These are phyloP conservation scores for Starmerella apis DNA, from an alignment of 805 yeast species.

Conservation along the genomic window DNA sequence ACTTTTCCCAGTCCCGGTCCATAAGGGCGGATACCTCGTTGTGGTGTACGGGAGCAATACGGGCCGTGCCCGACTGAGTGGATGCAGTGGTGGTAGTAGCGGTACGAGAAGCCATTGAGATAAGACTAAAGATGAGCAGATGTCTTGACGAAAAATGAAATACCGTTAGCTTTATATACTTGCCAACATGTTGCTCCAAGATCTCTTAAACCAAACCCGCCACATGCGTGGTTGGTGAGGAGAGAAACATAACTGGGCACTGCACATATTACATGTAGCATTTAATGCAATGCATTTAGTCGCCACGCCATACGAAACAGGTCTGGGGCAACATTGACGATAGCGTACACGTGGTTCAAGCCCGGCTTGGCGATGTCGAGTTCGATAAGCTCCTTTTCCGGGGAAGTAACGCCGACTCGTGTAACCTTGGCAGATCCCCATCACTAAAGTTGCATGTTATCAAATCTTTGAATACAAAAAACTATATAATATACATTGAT, in stretches of 20 bases:
- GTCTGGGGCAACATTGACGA: constrained; percentile 2
- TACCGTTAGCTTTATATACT: neutral
- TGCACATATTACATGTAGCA: neutral
- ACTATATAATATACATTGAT: too few relatives aligned
- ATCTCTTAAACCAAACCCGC: neutral
- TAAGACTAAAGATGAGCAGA: neutral
- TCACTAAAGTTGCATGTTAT: too few relatives aligned
- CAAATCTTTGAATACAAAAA: too few relatives aligned
- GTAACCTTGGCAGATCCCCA: too few relatives aligned
- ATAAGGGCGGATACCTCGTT: constrained; percentile 12
- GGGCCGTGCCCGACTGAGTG: constrained; percentile 10
- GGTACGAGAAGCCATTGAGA: constrained; percentile 20
- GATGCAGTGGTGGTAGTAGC: constrained; percentile 19
- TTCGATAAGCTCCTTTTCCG: neutral
- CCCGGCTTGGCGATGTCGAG: neutral
- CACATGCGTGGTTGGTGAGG: neutral
- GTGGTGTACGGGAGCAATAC: constrained; percentile 13
- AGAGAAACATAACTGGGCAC: neutral
- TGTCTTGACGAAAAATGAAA: neutral
- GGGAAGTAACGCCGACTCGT: too few relatives aligned
- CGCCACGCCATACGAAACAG: neutral
- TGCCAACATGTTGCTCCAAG: neutral
- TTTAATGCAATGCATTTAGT: neutral
- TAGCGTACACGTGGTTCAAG: neutral
- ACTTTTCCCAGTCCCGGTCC: constrained; percentile 50